These are phyloP conservation scores for Diutina rugosa DNA, from an alignment of 1,139 yeast species.

Conservation along the genomic window DNA sequence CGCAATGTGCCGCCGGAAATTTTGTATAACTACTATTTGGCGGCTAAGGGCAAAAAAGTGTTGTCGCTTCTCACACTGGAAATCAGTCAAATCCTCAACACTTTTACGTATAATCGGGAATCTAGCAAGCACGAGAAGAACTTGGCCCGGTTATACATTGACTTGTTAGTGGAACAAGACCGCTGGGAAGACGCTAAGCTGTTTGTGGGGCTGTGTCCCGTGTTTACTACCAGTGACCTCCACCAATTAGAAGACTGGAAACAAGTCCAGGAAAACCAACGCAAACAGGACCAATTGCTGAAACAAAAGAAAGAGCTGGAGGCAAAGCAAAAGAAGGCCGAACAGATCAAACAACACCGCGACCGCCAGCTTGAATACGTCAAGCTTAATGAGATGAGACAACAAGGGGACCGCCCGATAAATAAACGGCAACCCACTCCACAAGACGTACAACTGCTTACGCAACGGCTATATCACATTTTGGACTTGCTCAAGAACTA, in stretches of 20 bases:
- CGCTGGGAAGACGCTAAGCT: background rate
- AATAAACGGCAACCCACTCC: conserved; percentile 7
- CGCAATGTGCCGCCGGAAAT: conserved; percentile 6
- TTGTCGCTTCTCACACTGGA: conserved; percentile 7
- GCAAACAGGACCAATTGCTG: conserved; percentile 8
- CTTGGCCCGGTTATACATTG: background rate
- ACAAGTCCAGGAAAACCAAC: conserved; percentile 4
- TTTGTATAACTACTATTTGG: background rate
- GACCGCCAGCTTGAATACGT: background rate
- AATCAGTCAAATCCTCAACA: conserved; percentile 1
- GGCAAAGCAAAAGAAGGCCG: conserved; percentile 7
- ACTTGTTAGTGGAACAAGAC: background rate
- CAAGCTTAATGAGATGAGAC: conserved; percentile 3
- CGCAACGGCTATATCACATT: background rate
- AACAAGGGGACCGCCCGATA: background rate
- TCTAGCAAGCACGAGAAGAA: conserved; percentile 13
- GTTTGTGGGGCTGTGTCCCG: conserved; percentile 5
- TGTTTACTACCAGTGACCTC: conserved; percentile 14
- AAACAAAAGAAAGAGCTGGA: conserved; percentile 10
- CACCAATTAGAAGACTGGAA: conserved; percentile 8
- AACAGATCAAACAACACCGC: conserved; percentile 8
- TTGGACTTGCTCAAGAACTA: conserved; percentile 6
- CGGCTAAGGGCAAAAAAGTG: conserved; percentile 7
- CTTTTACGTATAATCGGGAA: conserved; percentile 12
- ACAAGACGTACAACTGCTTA: background rate